These are phyloP conservation scores for Setomelanomma holmii DNA, from an alignment of 2,329 filamentous ascomycete species.

Conservation along the genomic window DNA sequence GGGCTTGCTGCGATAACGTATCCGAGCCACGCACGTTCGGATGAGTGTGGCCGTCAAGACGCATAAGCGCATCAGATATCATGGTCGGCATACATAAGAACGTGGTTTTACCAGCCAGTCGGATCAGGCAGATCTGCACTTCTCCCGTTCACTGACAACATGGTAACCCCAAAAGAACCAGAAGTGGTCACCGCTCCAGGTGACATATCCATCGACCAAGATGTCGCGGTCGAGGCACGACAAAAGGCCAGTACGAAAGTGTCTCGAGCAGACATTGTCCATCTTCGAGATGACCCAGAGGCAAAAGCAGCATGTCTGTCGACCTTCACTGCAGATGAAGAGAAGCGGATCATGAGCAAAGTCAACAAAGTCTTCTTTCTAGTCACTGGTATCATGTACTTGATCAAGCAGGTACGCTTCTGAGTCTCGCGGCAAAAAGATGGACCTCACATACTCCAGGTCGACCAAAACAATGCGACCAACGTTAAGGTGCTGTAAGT, in stretches of 20 bases:
- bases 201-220: slow-evolving; percentile 13
- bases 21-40: slow-evolving; percentile 4
- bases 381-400: slow-evolving; percentile 30
- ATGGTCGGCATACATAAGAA: slow-evolving; percentile 1
- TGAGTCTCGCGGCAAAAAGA: not conserved
- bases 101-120: not conserved
- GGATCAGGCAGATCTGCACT: slow-evolving; percentile 5
- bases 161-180: slow-evolving; percentile 6
- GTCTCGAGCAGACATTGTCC: slow-evolving; percentile 19
- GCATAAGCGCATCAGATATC: not conserved
- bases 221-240: slow-evolving; percentile 13
- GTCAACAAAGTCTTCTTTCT: slow-evolving; percentile 29
- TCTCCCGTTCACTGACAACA: not conserved
- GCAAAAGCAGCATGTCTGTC: slow-evolving; percentile 28
- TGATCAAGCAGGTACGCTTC: slow-evolving; percentile 29
- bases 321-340: slow-evolving; percentile 28
- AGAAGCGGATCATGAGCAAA: slow-evolving; percentile 32
- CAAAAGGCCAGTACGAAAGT: slow-evolving; percentile 15
- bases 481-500: slow-evolving; percentile 31
- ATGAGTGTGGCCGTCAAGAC: not conserved
- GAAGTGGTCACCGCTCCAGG: slow-evolving; percentile 6
- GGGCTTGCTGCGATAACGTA: slow-evolving; percentile 7
- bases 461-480: slow-evolving; percentile 31
- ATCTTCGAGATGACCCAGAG: slow-evolving; percentile 26
- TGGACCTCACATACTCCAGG: slow-evolving; percentile 11